These are phyloP conservation scores for Ramalina peruviana DNA, from an alignment of 495 filamentous ascomycete species.

Conservation along the genomic window DNA sequence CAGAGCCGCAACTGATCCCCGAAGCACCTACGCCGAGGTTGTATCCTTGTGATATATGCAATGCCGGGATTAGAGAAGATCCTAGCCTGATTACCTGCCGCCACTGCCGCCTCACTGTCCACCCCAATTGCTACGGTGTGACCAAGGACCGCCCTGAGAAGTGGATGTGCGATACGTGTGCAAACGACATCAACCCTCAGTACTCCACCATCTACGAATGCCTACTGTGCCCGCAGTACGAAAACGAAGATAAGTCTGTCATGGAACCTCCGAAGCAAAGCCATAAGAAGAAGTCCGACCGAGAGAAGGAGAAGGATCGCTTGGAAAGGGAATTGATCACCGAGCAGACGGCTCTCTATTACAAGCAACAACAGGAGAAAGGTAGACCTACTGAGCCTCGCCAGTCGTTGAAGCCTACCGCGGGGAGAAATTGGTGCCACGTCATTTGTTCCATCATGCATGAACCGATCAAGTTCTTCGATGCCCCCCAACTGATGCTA, in stretches of 20 bases:
- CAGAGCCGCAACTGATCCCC: conserved; percentile 44
- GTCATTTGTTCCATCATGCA: conserved; percentile 84
- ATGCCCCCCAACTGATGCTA: conserved; percentile 62
- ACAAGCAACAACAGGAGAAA: conserved; percentile 68
- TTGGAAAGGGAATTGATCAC: conserved; percentile 66
- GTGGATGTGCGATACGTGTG: conserved; percentile 93
- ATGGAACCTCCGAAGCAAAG: conserved; percentile 71
- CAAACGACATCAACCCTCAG: conserved; percentile 76
- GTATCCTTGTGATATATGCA: conserved; percentile 77
- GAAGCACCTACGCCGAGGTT: conserved; percentile 64
- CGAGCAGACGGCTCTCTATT: conserved; percentile 62
- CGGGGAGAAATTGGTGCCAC: conserved; percentile 97
- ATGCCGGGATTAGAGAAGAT: conserved; percentile 38
- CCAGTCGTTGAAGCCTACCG: conserved; percentile 82
- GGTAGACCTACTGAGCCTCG: conserved; percentile 69
- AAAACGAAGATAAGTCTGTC: conserved; percentile 60
- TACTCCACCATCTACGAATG: conserved; percentile 87
- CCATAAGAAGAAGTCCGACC: conserved; percentile 87
- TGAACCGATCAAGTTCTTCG: conserved; percentile 81
- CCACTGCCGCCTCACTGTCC: conserved; percentile 85
- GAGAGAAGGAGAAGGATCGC: conserved; percentile 78
- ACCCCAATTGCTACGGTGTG: conserved; percentile 84
- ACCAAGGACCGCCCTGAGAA: conserved; percentile 56
- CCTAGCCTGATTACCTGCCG: conserved; percentile 56
- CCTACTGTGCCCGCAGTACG: conserved; percentile 65